Percentiles rank a stretch among this genome's conserved stretches.
Conservation (phyloP, 2,329 filamentous ascomycete species). For the Helotiales sp. region DNA sequence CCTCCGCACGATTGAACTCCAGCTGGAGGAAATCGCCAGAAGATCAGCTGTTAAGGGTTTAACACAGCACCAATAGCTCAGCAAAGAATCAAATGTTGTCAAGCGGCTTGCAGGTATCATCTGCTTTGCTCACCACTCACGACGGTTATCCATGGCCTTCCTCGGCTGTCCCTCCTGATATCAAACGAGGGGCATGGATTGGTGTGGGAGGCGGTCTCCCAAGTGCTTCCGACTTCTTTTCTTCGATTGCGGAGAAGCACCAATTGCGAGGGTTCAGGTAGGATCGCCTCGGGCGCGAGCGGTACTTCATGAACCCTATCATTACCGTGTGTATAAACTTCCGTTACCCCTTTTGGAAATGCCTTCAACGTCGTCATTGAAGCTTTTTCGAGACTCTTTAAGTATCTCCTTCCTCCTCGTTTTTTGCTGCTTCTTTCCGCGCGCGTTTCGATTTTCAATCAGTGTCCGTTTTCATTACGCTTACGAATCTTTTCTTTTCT, state of each 20-base stretch:
- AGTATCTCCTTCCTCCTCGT: constrained; percentile 15
- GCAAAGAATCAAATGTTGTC: too few species aligned
- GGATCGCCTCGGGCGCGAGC: constrained; percentile 4
- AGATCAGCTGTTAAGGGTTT: constrained; percentile 12
- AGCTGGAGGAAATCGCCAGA: constrained; percentile 2
- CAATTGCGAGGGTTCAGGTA: constrained; percentile 7
- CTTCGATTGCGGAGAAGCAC: constrained; percentile 9
- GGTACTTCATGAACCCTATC: constrained; percentile 4
- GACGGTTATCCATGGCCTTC: constrained; percentile 11
- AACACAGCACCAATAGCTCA: background rate
- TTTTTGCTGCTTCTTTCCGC: constrained; percentile 9
- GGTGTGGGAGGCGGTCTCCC: background rate
- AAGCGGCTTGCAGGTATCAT: background rate
- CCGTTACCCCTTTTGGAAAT: constrained; percentile 25
- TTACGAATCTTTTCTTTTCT: constrained; percentile 23
- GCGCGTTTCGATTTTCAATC: constrained; percentile 14
- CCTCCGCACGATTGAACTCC: background rate
- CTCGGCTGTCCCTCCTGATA: constrained; percentile 5
- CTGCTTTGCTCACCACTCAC: constrained; percentile 2
- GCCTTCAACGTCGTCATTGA: constrained; percentile 16
- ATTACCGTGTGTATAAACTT: constrained; percentile 22
- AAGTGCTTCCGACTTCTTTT: constrained; percentile 20
- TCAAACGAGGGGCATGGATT: constrained; percentile 6
- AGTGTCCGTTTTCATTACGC: constrained; percentile 11
- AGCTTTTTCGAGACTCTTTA: background rate